phyloP scores from a whole-genome alignment of 345 rosid species.

The Turritis glabra region DNA sequence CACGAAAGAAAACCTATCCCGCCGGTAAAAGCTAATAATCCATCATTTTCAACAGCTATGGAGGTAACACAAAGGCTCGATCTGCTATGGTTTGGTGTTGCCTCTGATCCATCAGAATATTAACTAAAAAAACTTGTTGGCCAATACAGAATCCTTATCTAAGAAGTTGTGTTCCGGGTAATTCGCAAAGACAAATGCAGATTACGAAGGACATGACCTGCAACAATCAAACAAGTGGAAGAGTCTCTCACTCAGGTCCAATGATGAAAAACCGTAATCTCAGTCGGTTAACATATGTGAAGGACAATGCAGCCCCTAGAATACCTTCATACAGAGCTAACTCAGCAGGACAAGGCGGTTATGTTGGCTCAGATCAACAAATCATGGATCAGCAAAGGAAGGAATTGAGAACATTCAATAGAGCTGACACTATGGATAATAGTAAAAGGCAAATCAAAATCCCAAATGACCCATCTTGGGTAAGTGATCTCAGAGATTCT shows the following conservation, averaged over 20 bases:
- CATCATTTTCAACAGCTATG: slow-evolving; percentile 16
- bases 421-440: slow-evolving; percentile 40
- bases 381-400: slow-evolving; percentile 17
- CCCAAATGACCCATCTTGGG: slow-evolving; percentile 38
- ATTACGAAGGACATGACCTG: slow-evolving; percentile 22
- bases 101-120: slow-evolving; percentile 23
- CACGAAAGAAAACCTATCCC: slow-evolving; percentile 30
- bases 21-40: slow-evolving; percentile 31
- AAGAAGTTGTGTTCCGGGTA: slow-evolving; percentile 29
- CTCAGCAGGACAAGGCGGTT: slow-evolving; percentile 22
- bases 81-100: slow-evolving; percentile 37
- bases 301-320: slow-evolving; percentile 30
- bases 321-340: slow-evolving; percentile 22
- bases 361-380: slow-evolving; percentile 13
- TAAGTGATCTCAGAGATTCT: slow-evolving; percentile 23
- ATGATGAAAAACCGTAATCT: slow-evolving; percentile 35
- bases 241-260: slow-evolving; percentile 36
- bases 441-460: slow-evolving; percentile 36
- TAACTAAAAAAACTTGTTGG: slow-evolving; percentile 29
- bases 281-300: slow-evolving; percentile 23
- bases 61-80: slow-evolving; percentile 36
- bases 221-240: slow-evolving; percentile 23
- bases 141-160: slow-evolving; percentile 40
- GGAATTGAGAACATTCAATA: slow-evolving; percentile 31
- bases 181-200: slow-evolving; percentile 36